phyloP scores from a whole-genome alignment of 192 early-diverging fungal species.

The Cladochytrium replicatum region DNA sequence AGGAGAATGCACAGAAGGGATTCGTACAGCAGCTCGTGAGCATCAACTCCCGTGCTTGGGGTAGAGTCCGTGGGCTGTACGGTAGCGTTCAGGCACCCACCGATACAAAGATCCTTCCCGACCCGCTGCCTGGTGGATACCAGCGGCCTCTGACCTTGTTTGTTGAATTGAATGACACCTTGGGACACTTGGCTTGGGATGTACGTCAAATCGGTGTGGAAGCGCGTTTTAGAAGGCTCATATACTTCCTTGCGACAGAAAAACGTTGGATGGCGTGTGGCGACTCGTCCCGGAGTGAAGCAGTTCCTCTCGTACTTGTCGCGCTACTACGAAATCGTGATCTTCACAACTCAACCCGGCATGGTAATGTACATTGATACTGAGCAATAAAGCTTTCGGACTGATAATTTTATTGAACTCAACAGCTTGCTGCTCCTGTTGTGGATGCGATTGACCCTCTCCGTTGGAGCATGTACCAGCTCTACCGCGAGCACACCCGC shows the following conservation, averaged over 20 bases:
- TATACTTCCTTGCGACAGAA: slow-evolving; percentile 42
- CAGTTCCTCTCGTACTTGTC: slow-evolving; percentile 86
- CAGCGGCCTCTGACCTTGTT: slow-evolving; percentile 84
- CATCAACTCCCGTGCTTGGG: no score
- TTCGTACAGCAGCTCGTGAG: no score
- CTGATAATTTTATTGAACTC: background rate
- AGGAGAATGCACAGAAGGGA: no score
- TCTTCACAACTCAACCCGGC: slow-evolving; percentile 82
- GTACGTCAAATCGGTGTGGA: slow-evolving; percentile 30
- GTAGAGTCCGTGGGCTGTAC: no score
- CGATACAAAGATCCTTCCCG: slow-evolving; percentile 91
- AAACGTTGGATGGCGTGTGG: slow-evolving; percentile 92
- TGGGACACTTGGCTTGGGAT: slow-evolving; percentile 90
- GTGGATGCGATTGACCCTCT: slow-evolving; percentile 85
- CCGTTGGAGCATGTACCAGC: slow-evolving; percentile 65
- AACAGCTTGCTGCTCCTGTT: slow-evolving; percentile 72
- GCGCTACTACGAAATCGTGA: slow-evolving; percentile 89
- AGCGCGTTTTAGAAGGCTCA: background rate
- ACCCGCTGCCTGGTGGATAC: slow-evolving; percentile 77
- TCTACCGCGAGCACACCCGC: slow-evolving; percentile 87
- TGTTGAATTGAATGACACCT: slow-evolving; percentile 88
- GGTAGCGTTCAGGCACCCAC: no score
- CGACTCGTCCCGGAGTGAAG: slow-evolving; percentile 91
- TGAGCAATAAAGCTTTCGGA: slow-evolving; percentile 19
- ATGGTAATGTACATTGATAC: slow-evolving; percentile 59